Percentiles rank a stretch among this genome's conserved stretches.
phyloP scores from a whole-genome alignment of 2,329 filamentous ascomycete genomes.

The Ilyonectria sp. region DNA sequence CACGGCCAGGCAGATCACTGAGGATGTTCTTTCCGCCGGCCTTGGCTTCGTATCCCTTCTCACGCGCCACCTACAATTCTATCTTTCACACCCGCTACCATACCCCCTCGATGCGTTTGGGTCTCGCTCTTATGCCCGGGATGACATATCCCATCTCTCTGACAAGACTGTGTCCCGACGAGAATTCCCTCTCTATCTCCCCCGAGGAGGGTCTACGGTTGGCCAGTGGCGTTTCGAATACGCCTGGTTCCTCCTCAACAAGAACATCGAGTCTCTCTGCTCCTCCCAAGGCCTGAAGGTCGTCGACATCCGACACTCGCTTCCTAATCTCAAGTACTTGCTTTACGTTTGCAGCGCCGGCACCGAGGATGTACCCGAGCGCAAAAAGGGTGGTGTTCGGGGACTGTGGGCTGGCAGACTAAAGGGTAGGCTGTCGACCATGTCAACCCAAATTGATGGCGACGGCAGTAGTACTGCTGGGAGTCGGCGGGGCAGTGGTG shows the following conservation, averaged over 20 bases:
- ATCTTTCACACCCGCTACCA: slow-evolving; percentile 83
- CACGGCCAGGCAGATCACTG: slow-evolving; percentile 64
- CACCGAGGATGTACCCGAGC: slow-evolving; percentile 72
- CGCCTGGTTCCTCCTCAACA: slow-evolving; percentile 96
- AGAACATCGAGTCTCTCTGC: slow-evolving; percentile 85
- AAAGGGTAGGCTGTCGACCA: slow-evolving; percentile 53
- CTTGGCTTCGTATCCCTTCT: slow-evolving; percentile 86
- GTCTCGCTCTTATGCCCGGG: slow-evolving; percentile 82
- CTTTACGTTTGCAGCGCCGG: slow-evolving; percentile 91
- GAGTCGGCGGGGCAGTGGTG: slow-evolving; percentile 61
- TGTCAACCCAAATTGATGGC: slow-evolving; percentile 52
- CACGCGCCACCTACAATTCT: slow-evolving; percentile 83
- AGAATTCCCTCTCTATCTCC: slow-evolving; percentile 85
- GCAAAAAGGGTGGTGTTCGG: slow-evolving; percentile 73
- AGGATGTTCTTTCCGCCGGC: slow-evolving; percentile 84
- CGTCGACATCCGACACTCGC: slow-evolving; percentile 90
- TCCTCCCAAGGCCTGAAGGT: slow-evolving; percentile 80
- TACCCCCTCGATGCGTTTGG: slow-evolving; percentile 83
- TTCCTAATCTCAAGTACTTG: slow-evolving; percentile 94
- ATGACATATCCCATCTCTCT: slow-evolving; percentile 76
- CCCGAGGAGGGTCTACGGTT: slow-evolving; percentile 71
- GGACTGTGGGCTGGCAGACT: slow-evolving; percentile 69
- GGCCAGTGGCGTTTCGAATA: slow-evolving; percentile 96
- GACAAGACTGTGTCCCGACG: slow-evolving; percentile 67
- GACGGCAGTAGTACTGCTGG: slow-evolving; percentile 57